Evolutionary conservation across 2,329 filamentous ascomycete species (phyloP), one percentile per base, ranked within the genome.

Genomic region (Epichloe gansuensis): DNA sequence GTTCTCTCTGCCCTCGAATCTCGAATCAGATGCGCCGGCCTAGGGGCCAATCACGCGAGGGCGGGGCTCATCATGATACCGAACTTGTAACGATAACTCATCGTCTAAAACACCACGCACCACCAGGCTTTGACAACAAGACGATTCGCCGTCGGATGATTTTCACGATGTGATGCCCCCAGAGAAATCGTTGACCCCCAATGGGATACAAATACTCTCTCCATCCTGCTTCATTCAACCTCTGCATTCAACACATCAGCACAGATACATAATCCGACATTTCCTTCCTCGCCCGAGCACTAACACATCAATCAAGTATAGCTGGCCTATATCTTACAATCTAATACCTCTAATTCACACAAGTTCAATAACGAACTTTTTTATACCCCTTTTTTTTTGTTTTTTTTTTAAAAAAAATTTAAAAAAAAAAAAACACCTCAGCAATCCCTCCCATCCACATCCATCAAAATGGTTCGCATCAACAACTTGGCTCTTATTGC

Each of bases 391-490:
- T 23, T 23, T 2, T 3, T 3, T 23, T 23, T 23, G 1, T 23
- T 23, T 8, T 27, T 27, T 27, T 27, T 27, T 17, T 17, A 17
- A 17, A 2, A 17, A 17, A 17, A 17, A n/a, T n/a, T n/a, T n/a
- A 17, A 17, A 17, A 17, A 21, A 21, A 27, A 27, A 31, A 23
- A 3, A 23, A 23, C 8, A 31, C 1, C 2, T 31, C 27, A 31
- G 27, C 27, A 31, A 5, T 47, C 27, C 17, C 31, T 31, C 23
- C 13, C 17, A 38, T 39, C 15, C 36, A 40, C 6, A 48, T 35
- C 42, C 7, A n/a, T 27, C 42, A 53, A 15, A 50, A 53, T 53
- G 51, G 51, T 53, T 53, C 38, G 43, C 47, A 46, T 53, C 47
- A 43, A 42, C 51, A 43, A 21, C 21, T n/a, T 53, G 5, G 51